phyloP scores from a whole-genome alignment of 257 asterid genomes.

The Plantago major region DNA sequence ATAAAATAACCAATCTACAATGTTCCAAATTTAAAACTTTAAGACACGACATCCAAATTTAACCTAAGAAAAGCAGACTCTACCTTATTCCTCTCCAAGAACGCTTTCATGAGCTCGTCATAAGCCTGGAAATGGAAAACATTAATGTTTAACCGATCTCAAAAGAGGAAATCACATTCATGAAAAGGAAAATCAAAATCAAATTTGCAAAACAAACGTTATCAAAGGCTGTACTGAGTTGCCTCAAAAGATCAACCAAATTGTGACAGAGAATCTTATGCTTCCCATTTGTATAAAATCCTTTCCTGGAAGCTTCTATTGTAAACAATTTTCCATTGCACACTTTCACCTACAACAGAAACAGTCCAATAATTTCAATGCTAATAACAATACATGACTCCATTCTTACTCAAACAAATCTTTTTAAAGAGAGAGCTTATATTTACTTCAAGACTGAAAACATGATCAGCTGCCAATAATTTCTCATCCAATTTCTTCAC shows the following conservation, averaged over 20 bases:
- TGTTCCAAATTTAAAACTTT: neutral
- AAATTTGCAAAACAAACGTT: slow-evolving; percentile 49
- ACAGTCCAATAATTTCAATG: slow-evolving; percentile 17
- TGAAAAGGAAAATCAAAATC: slow-evolving; percentile 8
- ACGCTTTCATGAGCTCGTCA: slow-evolving; percentile 86
- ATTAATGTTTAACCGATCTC: slow-evolving; percentile 21
- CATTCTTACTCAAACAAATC: too few species aligned
- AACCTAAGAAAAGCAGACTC: slow-evolving; percentile 11
- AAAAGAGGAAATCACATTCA: slow-evolving; percentile 7
- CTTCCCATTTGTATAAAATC: slow-evolving; percentile 73
- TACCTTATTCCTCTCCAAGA: slow-evolving; percentile 94
- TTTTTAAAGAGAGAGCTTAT: too few species aligned
- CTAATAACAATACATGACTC: neutral
- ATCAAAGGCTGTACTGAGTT: slow-evolving; percentile 88
- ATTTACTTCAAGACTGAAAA: slow-evolving; percentile 82
- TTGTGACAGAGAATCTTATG: slow-evolving; percentile 78
- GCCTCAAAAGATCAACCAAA: slow-evolving; percentile 89
- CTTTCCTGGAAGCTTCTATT: slow-evolving; percentile 77
- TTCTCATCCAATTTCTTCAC: slow-evolving; percentile 39
- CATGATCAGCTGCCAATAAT: slow-evolving; percentile 48
- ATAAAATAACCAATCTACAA: too few species aligned
- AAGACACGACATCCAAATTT: neutral
- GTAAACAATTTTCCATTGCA: slow-evolving; percentile 73
- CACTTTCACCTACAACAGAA: slow-evolving; percentile 67
- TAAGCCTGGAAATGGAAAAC: slow-evolving; percentile 64